Evolutionary conservation across 2,329 filamentous ascomycete species (phyloP), one percentile per base, ranked within the genome.

Genomic region (Diaporthe nobilis): DNA sequence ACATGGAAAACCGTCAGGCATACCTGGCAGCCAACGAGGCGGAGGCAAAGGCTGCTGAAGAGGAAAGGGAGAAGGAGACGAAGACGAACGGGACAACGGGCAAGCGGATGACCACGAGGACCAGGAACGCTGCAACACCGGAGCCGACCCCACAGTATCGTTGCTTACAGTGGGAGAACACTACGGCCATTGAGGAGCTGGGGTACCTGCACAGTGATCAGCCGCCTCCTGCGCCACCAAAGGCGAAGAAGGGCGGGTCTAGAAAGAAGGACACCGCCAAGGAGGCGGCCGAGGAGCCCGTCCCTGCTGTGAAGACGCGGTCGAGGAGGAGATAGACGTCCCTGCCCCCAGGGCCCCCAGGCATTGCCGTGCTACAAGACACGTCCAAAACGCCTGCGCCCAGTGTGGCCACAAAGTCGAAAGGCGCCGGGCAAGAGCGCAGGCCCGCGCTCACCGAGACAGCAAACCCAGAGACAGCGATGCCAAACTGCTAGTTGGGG

Each of bases 1-100:
- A 95, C 81, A 98, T 98, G 96, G 88, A 92, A 80, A 93, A 92
- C 81, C 93, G 97, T 77, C 91, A 91, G 77, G 87, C 90, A 78
- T 98, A 98, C 80, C 88, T 97, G 73, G 85, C 87, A 17, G 85
- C 90, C 44, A 82, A 84, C 1, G 86, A 88, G 28, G 79, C 80
- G 17, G 81, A 79, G 42, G 81, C 80, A 53, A 79, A 82, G 61
- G 78, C 75, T 34, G 84, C 83, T 42, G 77, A 83, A 17, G 83
- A 86, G 37, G 83, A 85, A 78, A 84, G 84, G 75, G 82, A 87
- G 28, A 82, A 85, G 67, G 17, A 55, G 76, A 85, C 61, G 25
- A 71, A 73, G 65, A 77, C 71, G 8, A 72, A 74, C n/a, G 51
- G 65, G 20, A 31, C 70, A 47, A 53, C 76, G 10, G 58, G 76